Base-by-base conservation (phyloP, 768 basidiomycete species). In the Rhodosporidiobolus odoratus region DNA sequence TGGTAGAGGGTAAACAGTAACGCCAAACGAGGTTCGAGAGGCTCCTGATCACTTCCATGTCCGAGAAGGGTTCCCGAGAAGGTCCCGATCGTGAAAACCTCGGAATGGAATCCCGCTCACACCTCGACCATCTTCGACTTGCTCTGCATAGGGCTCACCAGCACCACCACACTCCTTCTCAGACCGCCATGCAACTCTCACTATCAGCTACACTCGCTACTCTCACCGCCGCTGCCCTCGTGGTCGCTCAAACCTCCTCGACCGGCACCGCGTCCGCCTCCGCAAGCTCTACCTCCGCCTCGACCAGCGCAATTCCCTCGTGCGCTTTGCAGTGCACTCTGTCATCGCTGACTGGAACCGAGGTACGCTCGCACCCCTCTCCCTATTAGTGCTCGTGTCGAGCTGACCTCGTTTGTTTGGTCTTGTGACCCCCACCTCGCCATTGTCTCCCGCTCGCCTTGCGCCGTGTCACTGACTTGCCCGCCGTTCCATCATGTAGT, bases 311-410 rank as follows among this genome's bases (percentile, higher is more conserved):
- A 21, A 66, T 71, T 45, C 69, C 69, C 30, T 47, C 60, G 4
- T 71, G 69, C 43, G 69, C 69, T 17, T 54, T 71, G 38, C 27
- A 27, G 37, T 71, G 69, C 54, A 62, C 30, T 23, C 27, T 4
- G 6, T 13, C 37, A 21, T 32, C 64, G 6, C 38, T 71, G 38
- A 48, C 69, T 4, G 21, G 19, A 2, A 35, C 65, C 17, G 54
- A 53, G 9, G 69, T 66, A 13, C n/a, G 68, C 16, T 45, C 13
- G 48, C 34, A 34, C 1, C 37, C 37, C 50, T 62, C 35, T 30
- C 25, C 15, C 4, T 2, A 13, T 3, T 34, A 21, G 30, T 9
- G 7, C 27, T 9, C 52, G 30, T 2, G 5, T 6, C 27, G 52
- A 25, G 45, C 37, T 57, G 32, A 56, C 54, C n/a, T 27, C 43